phyloP scores from a whole-genome alignment of 176 grass and related monocot genomes.

The Puccinellia tenuiflora region DNA sequence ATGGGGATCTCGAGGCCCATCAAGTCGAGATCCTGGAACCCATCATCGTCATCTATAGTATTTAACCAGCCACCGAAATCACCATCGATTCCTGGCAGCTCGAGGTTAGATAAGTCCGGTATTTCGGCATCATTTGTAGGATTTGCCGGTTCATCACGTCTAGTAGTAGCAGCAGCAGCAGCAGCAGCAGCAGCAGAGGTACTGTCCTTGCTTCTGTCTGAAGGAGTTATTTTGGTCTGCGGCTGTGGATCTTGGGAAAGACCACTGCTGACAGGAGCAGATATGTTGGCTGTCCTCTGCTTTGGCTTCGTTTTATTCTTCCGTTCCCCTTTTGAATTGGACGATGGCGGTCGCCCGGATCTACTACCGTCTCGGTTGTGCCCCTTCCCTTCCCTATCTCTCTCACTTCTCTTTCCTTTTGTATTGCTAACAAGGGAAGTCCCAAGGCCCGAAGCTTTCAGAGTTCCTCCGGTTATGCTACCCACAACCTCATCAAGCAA shows the following conservation, averaged over 20 bases:
- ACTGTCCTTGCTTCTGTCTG: constrained; percentile 30
- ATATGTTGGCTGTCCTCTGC: constrained; percentile 53
- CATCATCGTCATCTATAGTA: constrained; percentile 62
- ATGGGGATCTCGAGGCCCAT: constrained; percentile 86
- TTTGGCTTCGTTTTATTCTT: constrained; percentile 91
- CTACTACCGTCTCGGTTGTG: constrained; percentile 41
- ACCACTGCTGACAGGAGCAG: constrained; percentile 38
- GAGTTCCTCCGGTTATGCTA: constrained; percentile 59
- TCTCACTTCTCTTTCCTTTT: constrained; percentile 91
- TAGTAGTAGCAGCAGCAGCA: constrained; percentile 4
- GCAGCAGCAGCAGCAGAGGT: constrained; percentile 14
- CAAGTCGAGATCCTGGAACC: constrained; percentile 65
- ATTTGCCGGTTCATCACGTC: constrained; percentile 24
- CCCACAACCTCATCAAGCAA: constrained; percentile 78
- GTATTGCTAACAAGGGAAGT: constrained; percentile 54
- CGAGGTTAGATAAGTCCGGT: constrained; percentile 45
- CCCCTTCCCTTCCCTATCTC: constrained; percentile 69
- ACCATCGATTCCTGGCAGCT: constrained; percentile 60
- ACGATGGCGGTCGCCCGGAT: constrained; percentile 49
- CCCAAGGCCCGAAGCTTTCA: constrained; percentile 38
- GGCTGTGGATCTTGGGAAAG: constrained; percentile 27
- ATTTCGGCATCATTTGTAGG: constrained; percentile 31
- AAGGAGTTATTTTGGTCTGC: constrained; percentile 25
- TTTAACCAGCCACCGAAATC: constrained; percentile 62
- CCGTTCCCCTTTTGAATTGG: constrained; percentile 57